Base-by-base conservation (phyloP, 495 filamentous ascomycete genomes). In the Hypoxylon cercidicola region DNA sequence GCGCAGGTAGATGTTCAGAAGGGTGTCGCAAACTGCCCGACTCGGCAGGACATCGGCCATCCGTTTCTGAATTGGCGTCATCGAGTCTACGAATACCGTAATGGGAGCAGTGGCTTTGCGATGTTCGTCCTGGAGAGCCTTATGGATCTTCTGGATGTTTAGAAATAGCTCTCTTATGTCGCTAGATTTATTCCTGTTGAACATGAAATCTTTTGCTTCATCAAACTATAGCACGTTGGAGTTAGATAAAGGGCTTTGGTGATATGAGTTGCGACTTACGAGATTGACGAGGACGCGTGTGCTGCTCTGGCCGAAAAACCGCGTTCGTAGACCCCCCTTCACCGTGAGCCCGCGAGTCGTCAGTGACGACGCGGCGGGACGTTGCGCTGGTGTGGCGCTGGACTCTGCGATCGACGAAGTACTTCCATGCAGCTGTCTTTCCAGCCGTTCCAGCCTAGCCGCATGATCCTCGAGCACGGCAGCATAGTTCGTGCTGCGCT, bases 1-100 rank as follows among this genome's bases (percentile, higher is more conserved):
- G 30, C 55, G 57, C 34, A 85, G 68, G 56, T 85, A 85, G 18
- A 71, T 59, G 40, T 74, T 61, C 12, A 85, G 30, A 1, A 79
- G 66, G 3, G 64, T 64, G 39, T 79, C 76, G 60, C 76, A 79
- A n/a, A 74, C 68, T 0, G 43, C 21, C 51, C 55, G 73, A 13
- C 53, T 69, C 7, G 76, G 76, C 25, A 79, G 43, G 8, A 79
- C 71, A 64, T 79, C 75, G 3, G 69, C 66, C 76, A 79, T 79
- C 32, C 76, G 75, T 50, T 76, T 72, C 54, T 75, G 71, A n/a
- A 79, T 73, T 2, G 76, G 74, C 54, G 74, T 74, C 63, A 76
- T 72, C 23, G 76, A 76, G 32, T 79, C 72, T 16, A 76, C 72
- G 34, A 70, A 79, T 16, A 79, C 75, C 1, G 68, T 63, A n/a